Percentiles rank a stretch among this genome's conserved stretches.
These are phyloP conservation scores for Xylaria digitata DNA, from an alignment of 2,329 filamentous ascomycete genomes.

Conservation along the genomic window DNA sequence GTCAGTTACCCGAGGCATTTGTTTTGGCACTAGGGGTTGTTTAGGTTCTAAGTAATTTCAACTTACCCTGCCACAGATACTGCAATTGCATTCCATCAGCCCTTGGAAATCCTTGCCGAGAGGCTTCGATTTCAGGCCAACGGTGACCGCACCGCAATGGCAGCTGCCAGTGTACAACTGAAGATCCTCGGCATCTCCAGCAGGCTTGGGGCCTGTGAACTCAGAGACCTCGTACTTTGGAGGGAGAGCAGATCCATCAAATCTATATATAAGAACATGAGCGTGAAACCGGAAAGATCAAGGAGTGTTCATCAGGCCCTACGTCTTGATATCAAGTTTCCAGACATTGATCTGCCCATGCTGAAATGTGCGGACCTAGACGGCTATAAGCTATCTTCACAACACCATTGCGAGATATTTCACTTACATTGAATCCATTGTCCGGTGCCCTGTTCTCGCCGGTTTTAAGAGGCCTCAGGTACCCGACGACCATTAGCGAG, in stretches of 20 bases:
- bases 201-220: conserved; percentile 57
- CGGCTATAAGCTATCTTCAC: conserved; percentile 5
- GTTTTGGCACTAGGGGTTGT: not conserved
- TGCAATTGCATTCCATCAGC: conserved; percentile 62
- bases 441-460: conserved; percentile 47
- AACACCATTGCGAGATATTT: not conserved
- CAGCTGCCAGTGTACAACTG: conserved; percentile 62
- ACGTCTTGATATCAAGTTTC: conserved; percentile 54
- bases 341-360: conserved; percentile 57
- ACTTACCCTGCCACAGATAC: conserved; percentile 53
- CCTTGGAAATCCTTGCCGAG: conserved; percentile 53
- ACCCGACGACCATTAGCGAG: conserved; percentile 51
- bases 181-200: conserved; percentile 52
- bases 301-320: conserved; percentile 42
- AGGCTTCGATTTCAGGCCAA: conserved; percentile 57
- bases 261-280: conserved; percentile 40
- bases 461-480: conserved; percentile 41
- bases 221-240: conserved; percentile 51
- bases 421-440: conserved; percentile 57
- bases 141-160: conserved; percentile 62
- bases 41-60: not conserved
- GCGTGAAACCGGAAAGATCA: not conserved
- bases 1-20: conserved; percentile 4
- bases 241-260: conserved; percentile 53
- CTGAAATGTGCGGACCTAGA: conserved; percentile 56